A percentile compares a stretch with the other conserved stretches of the same genome.
Evolutionary conservation across 805 yeast species (phyloP).

Genomic region (Brettanomyces sp.): DNA sequence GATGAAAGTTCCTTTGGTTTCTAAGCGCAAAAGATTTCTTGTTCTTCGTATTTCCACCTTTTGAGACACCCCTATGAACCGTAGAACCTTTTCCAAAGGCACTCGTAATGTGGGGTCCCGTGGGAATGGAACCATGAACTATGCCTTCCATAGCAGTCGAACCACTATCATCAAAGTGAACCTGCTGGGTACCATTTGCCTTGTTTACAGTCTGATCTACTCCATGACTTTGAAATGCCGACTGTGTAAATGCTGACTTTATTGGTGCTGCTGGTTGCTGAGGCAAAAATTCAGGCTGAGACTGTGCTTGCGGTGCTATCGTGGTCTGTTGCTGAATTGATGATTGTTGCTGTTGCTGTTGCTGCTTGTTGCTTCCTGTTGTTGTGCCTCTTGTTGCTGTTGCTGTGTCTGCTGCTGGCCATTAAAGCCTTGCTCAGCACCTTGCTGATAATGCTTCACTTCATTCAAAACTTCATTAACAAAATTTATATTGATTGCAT

Average conservation of each 20-base stretch:
- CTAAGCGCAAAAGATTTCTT: constrained; percentile 25
- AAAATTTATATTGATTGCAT: constrained; percentile 48
- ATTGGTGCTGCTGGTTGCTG: constrained; percentile 1
- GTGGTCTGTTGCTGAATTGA: constrained; percentile 1
- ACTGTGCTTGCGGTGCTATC: too few relatives aligned
- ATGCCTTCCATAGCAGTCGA: constrained; percentile 12
- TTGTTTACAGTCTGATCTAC: constrained; percentile 3
- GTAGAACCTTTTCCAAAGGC: constrained; percentile 9
- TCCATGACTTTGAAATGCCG: not conserved
- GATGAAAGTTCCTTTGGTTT: constrained; percentile 31
- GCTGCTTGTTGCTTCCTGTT: constrained; percentile 10
- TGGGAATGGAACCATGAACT: constrained; percentile 3
- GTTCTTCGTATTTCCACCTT: constrained; percentile 5
- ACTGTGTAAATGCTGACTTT: not conserved
- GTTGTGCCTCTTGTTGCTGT: constrained; percentile 15
- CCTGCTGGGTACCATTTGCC: constrained; percentile 15
- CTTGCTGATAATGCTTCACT: constrained; percentile 20
- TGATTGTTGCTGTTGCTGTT: constrained; percentile 8
- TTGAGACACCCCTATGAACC: constrained; percentile 12
- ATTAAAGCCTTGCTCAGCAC: constrained; percentile 5
- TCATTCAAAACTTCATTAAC: constrained; percentile 51
- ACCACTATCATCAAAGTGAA: constrained; percentile 20
- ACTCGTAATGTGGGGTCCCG: constrained; percentile 16
- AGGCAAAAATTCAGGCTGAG: not conserved
- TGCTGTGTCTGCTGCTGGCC: constrained; percentile 6